A percentile compares a stretch with the other conserved stretches of the same genome.
phyloP scores from a whole-genome alignment of 805 yeast genomes.

The Limtongozyma cylindracea region DNA sequence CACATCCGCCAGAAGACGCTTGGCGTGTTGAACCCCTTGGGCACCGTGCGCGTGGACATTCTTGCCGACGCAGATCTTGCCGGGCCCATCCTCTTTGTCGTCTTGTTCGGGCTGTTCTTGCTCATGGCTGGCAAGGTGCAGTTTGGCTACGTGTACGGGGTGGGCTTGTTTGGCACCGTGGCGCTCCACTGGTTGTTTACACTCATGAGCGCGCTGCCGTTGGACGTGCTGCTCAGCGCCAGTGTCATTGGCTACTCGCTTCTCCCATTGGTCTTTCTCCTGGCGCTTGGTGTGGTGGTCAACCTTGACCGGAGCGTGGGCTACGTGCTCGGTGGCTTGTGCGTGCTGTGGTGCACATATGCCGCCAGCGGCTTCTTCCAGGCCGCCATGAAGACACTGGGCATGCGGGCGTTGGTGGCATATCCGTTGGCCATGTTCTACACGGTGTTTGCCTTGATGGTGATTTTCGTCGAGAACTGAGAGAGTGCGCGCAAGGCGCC shows the following conservation, averaged over 20 bases:
- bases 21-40: constrained; percentile 63
- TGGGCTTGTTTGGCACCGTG: constrained; percentile 74
- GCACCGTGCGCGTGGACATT: constrained; percentile 35
- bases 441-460: constrained; percentile 87
- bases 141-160: constrained; percentile 92
- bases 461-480: constrained; percentile 41
- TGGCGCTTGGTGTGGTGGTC: constrained; percentile 42
- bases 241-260: constrained; percentile 87
- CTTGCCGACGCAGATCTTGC: constrained; percentile 84
- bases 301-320: constrained; percentile 55
- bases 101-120: constrained; percentile 64
- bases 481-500: too few species aligned
- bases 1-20: constrained; percentile 70
- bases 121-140: constrained; percentile 82
- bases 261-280: constrained; percentile 61
- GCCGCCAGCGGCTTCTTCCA: constrained; percentile 87
- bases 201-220: constrained; percentile 51
- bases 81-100: constrained; percentile 78
- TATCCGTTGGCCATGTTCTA: constrained; percentile 84
- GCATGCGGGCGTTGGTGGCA: constrained; percentile 77
- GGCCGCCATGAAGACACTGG: constrained; percentile 54
- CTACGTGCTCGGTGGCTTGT: constrained; percentile 34
- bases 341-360: constrained; percentile 78
- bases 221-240: constrained; percentile 48
- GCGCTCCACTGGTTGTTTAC: constrained; percentile 69